phyloP scores from a whole-genome alignment of 1,284 basidiomycete genomes.

The Anthracocystis setariae region DNA sequence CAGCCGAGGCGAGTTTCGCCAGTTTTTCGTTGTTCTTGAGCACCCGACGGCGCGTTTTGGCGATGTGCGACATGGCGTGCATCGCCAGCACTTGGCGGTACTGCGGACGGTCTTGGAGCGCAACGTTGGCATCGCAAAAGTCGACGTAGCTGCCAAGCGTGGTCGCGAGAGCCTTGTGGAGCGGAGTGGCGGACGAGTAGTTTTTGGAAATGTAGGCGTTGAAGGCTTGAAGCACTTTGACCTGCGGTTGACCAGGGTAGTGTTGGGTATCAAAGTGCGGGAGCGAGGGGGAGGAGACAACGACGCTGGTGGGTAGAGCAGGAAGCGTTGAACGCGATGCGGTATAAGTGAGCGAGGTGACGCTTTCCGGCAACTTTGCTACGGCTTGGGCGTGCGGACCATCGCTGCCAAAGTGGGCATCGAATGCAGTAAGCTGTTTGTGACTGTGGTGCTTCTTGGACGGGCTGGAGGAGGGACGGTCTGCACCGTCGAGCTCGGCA shows the following conservation, averaged over 20 bases:
- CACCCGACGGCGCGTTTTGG: conserved; percentile 88
- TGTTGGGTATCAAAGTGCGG: conserved; percentile 21
- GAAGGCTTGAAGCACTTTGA: conserved; percentile 53
- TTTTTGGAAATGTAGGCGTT: conserved; percentile 26
- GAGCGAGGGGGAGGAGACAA: conserved; percentile 25
- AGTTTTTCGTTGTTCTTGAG: conserved; percentile 93
- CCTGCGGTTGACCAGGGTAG: conserved; percentile 45
- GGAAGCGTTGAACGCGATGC: conserved; percentile 25
- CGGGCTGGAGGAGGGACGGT: not conserved
- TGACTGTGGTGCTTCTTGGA: conserved; percentile 20
- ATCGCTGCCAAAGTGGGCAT: conserved; percentile 49
- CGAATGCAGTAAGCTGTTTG: conserved; percentile 41
- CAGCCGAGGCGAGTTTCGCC: conserved; percentile 67
- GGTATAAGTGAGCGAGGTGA: conserved; percentile 31
- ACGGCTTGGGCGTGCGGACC: conserved; percentile 44
- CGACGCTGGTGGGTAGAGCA: conserved; percentile 26
- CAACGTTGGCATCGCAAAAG: conserved; percentile 51
- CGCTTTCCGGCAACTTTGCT: conserved; percentile 35
- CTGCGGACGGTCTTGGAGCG: conserved; percentile 33
- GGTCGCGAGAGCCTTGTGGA: conserved; percentile 47
- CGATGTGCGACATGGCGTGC: conserved; percentile 62
- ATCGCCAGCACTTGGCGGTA: conserved; percentile 47
- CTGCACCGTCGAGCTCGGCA: conserved; percentile 5
- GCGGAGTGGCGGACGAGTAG: conserved; percentile 14
- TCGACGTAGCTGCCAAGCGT: conserved; percentile 55